phyloP scores from a whole-genome alignment of 768 basidiomycete genomes.

The Glaciozyma martinii region DNA sequence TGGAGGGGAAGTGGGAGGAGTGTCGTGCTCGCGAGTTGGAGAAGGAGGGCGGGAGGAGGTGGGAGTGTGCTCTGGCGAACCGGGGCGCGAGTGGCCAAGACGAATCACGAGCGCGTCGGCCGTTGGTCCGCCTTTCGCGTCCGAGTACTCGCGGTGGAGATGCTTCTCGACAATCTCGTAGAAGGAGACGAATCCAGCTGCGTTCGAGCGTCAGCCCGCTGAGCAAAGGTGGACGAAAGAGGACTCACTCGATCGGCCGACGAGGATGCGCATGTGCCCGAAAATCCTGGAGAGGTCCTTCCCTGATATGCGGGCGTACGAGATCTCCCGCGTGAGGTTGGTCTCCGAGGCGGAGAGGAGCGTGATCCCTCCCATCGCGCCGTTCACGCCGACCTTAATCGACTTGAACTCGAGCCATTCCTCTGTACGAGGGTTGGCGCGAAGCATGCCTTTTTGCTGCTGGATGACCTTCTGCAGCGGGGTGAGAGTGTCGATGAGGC shows the following conservation, averaged over 20 bases:
- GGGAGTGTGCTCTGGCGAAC: slow-evolving; percentile 10
- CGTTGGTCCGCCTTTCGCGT: slow-evolving; percentile 16
- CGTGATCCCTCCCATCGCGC: slow-evolving; percentile 13
- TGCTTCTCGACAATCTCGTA: slow-evolving; percentile 31
- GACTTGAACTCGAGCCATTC: slow-evolving; percentile 27
- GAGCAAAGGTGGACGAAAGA: background rate
- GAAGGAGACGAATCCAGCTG: slow-evolving; percentile 29
- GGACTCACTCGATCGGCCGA: slow-evolving; percentile 15
- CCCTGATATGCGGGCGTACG: slow-evolving; percentile 19
- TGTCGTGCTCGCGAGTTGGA: background rate
- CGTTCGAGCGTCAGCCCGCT: background rate
- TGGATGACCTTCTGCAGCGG: slow-evolving; percentile 22
- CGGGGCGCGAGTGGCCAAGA: slow-evolving; percentile 13
- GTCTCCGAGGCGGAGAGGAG: slow-evolving; percentile 16
- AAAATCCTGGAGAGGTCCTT: slow-evolving; percentile 22
- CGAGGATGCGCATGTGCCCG: slow-evolving; percentile 16
- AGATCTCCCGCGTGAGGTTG: slow-evolving; percentile 26
- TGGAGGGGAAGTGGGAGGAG: background rate
- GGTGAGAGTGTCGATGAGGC: slow-evolving; percentile 23
- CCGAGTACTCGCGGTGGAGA: slow-evolving; percentile 26
- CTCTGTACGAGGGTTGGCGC: slow-evolving; percentile 18
- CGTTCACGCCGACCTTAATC: slow-evolving; percentile 7
- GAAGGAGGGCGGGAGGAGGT: slow-evolving; percentile 12
- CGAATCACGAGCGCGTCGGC: slow-evolving; percentile 27
- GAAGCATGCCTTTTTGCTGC: slow-evolving; percentile 17